Conservation (phyloP, 2,329 filamentous ascomycete species). For the Aspergillus spinulosporus region DNA sequence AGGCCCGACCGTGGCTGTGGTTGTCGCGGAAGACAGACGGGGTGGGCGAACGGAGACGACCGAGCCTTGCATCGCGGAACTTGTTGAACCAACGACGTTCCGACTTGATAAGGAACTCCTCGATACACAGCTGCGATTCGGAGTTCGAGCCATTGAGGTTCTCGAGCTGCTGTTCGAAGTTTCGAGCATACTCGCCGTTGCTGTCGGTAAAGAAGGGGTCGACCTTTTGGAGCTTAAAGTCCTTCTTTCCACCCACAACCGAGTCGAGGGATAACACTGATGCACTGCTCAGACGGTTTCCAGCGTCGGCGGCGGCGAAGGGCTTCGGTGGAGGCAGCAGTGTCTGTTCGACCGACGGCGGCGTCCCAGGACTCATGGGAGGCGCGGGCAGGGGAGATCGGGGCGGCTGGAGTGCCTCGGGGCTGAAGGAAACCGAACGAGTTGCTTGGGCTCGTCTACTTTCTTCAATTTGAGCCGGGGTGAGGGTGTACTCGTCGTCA, state of each 20-base stretch:
- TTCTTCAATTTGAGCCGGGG: conserved; percentile 35
- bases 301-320: conserved; percentile 29
- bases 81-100: conserved; percentile 67
- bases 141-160: conserved; percentile 58
- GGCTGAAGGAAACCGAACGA: conserved; percentile 28
- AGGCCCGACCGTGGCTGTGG: conserved; percentile 24
- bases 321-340: conserved; percentile 31
- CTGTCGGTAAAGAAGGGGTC: conserved; percentile 68
- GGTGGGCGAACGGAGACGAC: conserved; percentile 48
- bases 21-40: conserved; percentile 37
- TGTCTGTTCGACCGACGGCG: conserved; percentile 33
- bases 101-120: conserved; percentile 63
- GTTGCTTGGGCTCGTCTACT: conserved; percentile 25
- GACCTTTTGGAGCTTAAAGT: conserved; percentile 66
- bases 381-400: conserved; percentile 19
- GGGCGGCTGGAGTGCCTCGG: conserved; percentile 22
- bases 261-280: conserved; percentile 57
- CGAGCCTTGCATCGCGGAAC: conserved; percentile 60
- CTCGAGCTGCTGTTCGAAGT: conserved; percentile 60
- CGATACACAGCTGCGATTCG: conserved; percentile 61
- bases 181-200: conserved; percentile 60
- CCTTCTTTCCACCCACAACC: conserved; percentile 61
- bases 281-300: conserved; percentile 39
- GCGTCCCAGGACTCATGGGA: conserved; percentile 29
- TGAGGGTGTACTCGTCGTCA: conserved; percentile 40